These are phyloP conservation scores for Stentor roeselii DNA, from an alignment of 73 alveolate species.

Conservation along the genomic window DNA sequence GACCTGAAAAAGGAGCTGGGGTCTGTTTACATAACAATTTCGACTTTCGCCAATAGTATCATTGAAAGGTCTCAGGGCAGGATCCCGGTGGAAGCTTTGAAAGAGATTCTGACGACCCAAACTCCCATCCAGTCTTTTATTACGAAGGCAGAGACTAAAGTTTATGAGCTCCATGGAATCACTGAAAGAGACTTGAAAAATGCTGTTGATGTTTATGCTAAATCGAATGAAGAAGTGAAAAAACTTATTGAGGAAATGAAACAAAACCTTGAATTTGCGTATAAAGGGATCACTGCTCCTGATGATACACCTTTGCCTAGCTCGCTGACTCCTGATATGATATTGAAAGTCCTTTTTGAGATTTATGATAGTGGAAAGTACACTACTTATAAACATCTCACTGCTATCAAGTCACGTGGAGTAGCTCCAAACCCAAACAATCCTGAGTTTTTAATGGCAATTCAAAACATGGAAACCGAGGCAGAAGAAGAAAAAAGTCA, in stretches of 20 bases:
- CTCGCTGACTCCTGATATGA: not conserved
- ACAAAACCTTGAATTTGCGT: not conserved
- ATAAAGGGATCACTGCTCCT: not conserved
- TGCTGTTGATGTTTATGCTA: not conserved
- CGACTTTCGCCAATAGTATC: not conserved
- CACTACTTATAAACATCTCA: not conserved
- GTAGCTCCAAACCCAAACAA: not conserved
- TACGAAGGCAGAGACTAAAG: not conserved
- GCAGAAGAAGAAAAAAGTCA: not conserved
- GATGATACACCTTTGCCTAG: not conserved
- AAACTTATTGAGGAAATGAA: not conserved
- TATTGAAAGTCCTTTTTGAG: not conserved
- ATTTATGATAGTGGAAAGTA: not conserved
- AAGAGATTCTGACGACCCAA: slow-evolving; percentile 18
- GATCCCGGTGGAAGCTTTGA: slow-evolving; percentile 3
- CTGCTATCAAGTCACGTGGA: not conserved
- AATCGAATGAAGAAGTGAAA: not conserved
- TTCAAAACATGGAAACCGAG: not conserved
- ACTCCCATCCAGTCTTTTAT: not conserved
- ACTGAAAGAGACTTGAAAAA: not conserved
- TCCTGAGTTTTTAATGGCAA: not conserved
- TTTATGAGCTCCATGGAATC: slow-evolving; percentile 15
- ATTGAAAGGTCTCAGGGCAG: not conserved
- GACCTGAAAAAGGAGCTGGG: not conserved
- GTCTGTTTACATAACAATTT: not conserved